Evolutionary conservation across 306 rosid genomes (phyloP).

Genomic region (Castanea mollissima): DNA sequence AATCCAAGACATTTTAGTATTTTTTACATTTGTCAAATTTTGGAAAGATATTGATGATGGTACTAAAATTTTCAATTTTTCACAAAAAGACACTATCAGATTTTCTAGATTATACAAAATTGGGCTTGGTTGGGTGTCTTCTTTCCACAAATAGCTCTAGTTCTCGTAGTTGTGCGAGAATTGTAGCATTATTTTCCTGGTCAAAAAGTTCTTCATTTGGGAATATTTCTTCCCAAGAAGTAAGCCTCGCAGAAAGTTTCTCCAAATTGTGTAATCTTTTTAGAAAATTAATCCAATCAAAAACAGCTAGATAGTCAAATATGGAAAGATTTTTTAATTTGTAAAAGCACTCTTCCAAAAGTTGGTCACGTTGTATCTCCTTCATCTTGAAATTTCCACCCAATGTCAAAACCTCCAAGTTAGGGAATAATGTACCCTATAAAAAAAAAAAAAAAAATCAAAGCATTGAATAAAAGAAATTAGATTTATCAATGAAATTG

Average conservation of each 20-base stretch:
- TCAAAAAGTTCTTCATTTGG: not conserved
- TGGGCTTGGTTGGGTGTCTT: not conserved
- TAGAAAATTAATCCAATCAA: not conserved
- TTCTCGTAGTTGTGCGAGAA: not conserved
- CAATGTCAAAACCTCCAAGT: not conserved
- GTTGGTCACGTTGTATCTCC: not conserved
- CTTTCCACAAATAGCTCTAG: not conserved
- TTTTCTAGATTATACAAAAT: not conserved
- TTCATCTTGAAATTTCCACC: too few relatives aligned
- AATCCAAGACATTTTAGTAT: too few relatives aligned
- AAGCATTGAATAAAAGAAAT: not conserved
- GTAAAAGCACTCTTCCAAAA: not conserved
- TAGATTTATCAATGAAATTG: not conserved
- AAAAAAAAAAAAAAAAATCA: not conserved
- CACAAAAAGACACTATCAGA: not conserved
- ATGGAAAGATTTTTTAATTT: not conserved
- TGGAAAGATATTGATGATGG: too few relatives aligned
- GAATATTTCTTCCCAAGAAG: not conserved
- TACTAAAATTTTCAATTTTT: not conserved
- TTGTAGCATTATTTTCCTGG: not conserved
- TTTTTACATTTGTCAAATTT: too few relatives aligned
- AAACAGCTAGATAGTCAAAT: not conserved
- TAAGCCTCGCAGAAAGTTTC: accelerated
- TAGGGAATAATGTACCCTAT: slow-evolving; percentile 7
- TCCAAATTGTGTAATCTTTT: not conserved